phyloP scores from a whole-genome alignment of 768 basidiomycete genomes.

The Strobilomyces confusus region DNA sequence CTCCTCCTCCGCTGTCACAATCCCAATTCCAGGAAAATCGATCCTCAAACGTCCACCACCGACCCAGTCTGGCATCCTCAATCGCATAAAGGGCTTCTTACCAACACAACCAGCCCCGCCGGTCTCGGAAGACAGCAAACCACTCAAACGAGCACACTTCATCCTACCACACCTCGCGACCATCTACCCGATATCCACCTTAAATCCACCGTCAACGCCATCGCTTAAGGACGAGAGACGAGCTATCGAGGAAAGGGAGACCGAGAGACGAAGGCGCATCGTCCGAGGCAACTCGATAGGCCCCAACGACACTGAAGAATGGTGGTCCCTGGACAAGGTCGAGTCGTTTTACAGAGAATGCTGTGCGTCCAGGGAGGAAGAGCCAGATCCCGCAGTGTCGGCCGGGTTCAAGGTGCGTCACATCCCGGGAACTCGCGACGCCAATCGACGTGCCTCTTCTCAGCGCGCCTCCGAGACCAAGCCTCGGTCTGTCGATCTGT shows the following conservation, averaged over 20 bases:
- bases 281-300: conserved; percentile 51
- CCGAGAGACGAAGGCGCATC: conserved; percentile 61
- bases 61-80: conserved; percentile 63
- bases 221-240: conserved; percentile 77
- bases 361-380: conserved; percentile 72
- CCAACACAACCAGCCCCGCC: conserved; percentile 46
- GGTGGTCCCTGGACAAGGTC: conserved; percentile 85
- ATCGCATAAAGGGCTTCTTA: conserved; percentile 69
- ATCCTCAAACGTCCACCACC: conserved; percentile 78
- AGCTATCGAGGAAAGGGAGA: conserved; percentile 73
- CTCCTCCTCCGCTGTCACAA: conserved; percentile 78
- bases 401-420: conserved; percentile 61
- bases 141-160: conserved; percentile 87
- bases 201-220: conserved; percentile 79
- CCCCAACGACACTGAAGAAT: conserved; percentile 45
- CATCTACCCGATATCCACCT: conserved; percentile 84
- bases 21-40: conserved; percentile 74
- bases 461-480: conserved; percentile 50
- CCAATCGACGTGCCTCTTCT: background rate
- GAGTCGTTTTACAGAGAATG: conserved; percentile 86
- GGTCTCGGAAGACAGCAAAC: conserved; percentile 42
- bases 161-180: conserved; percentile 82
- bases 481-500: conserved; percentile 76
- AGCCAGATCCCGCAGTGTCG: conserved; percentile 61
- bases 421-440: background rate